Evolutionary conservation across 208 protist species (phyloP).

Genomic region (Trichomonas tenax): DNA sequence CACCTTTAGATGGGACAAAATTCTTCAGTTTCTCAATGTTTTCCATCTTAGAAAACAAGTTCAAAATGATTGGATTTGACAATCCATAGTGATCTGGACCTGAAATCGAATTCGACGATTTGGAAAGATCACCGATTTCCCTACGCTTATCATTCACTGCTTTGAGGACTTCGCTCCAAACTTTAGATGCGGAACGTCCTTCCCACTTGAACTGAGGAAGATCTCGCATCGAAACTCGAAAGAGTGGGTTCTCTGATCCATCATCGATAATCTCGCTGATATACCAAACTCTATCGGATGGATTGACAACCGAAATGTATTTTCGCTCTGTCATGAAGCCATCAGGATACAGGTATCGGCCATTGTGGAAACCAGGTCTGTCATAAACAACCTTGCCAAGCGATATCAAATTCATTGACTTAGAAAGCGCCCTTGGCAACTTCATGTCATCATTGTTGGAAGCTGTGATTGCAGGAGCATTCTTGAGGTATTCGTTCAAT

Average conservation of each 20-base stretch:
- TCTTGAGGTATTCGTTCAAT: background rate
- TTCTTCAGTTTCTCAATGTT: background rate
- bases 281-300: background rate
- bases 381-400: background rate
- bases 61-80: background rate
- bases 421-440: background rate
- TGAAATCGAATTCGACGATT: background rate
- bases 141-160: background rate
- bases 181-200: background rate
- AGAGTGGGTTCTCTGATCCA: background rate
- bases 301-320: background rate
- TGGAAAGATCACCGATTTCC: background rate
- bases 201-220: background rate
- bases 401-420: background rate
- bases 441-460: background rate
- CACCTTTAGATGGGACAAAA: background rate
- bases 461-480: background rate
- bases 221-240: background rate
- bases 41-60: background rate
- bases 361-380: background rate
- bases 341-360: background rate
- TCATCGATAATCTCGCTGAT: background rate
- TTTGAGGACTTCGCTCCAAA: background rate
- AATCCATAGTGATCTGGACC: background rate
- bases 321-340: background rate